Evolutionary conservation across 768 basidiomycete genomes (phyloP), one percentile per base, ranked within the genome.

Genomic region (Trametes gibbosa): DNA sequence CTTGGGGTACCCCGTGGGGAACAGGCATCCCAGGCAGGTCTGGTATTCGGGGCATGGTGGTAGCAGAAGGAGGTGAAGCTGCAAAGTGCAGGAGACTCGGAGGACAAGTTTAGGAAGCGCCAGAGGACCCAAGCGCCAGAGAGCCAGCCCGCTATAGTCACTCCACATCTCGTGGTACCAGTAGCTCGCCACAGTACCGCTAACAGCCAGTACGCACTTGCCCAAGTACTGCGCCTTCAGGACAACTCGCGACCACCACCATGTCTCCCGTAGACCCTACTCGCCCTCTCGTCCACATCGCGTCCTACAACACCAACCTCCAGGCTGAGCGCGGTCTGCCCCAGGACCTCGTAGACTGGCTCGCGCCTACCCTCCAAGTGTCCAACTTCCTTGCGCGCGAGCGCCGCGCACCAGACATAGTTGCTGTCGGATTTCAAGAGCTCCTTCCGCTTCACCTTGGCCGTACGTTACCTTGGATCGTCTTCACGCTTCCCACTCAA

Each of bases 381-480:
- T 88, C 90, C 37, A 77, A 77, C 53, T 86, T 91, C 73, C 83
- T 92, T 32, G 79, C 86, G 34, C 81, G 78, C 52, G 76, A 82
- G 67, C 74, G 54, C n/a, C 76, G 84, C 57, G 84, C 90, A 5
- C 92, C 95, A 40, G 93, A 95, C 70, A 83, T 95, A 32, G 82
- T 96, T 41, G 95, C 87, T 6, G 89, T 98, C 52, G 93, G 92
- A 2, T 95, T 97, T 64, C 96, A 98, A 71, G 96, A 98, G 71
- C 79, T 97, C 24, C 78, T 96, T 13, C 95, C 94, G 6, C 79
- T 98, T 2, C 91, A 95, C 69, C 84, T 94, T 40, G 89, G 90
- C 61, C 80, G 90, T 93, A 73, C 65, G 89, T 84, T 54, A 17
- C 10, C 17, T 42, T 32, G 29, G 10, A 32, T 32, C 29, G 29